Evolutionary conservation across 1,284 basidiomycete genomes (phyloP).

Genomic region (Pseudozyma hubeiensis): DNA sequence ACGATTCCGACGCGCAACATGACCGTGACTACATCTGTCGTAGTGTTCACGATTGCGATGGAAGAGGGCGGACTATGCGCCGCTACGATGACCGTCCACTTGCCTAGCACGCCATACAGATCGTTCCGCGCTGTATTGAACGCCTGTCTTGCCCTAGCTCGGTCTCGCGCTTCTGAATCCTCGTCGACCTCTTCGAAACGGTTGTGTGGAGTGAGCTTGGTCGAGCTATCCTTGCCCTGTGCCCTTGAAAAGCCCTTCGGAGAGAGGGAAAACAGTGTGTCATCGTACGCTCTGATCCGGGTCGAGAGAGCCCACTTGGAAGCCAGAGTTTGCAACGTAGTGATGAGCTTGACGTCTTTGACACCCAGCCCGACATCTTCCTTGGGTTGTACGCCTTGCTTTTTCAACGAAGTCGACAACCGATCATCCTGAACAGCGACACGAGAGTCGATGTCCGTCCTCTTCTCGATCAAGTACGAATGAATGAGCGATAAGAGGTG

Average conservation of each 20-base stretch:
- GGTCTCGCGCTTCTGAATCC: conserved; percentile 15
- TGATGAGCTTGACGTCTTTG: conserved; percentile 45
- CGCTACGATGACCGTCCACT: conserved; percentile 17
- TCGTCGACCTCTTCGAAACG: conserved; percentile 47
- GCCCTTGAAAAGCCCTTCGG: conserved; percentile 21
- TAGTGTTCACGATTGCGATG: conserved; percentile 1
- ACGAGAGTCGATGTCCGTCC: conserved; percentile 21
- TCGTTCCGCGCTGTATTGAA: conserved; percentile 22
- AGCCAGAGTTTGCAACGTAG: conserved; percentile 37
- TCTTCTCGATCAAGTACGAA: conserved; percentile 18
- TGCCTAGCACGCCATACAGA: conserved; percentile 14
- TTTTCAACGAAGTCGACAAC: conserved; percentile 8
- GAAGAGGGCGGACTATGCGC: not conserved
- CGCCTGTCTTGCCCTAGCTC: conserved; percentile 6
- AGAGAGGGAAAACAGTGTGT: conserved; percentile 12
- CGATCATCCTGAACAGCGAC: conserved; percentile 20
- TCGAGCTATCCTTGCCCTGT: conserved; percentile 1
- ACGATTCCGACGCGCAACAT: conserved; percentile 43
- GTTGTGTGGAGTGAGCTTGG: conserved; percentile 25
- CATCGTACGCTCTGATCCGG: conserved; percentile 35
- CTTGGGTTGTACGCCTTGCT: conserved; percentile 25
- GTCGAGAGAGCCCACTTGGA: conserved; percentile 36
- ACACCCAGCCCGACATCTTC: conserved; percentile 47
- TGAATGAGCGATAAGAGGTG: conserved; percentile 32
- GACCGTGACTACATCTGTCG: conserved; percentile 38